phyloP scores from a whole-genome alignment of 495 filamentous ascomycete species.

The Xylaria castorea region DNA sequence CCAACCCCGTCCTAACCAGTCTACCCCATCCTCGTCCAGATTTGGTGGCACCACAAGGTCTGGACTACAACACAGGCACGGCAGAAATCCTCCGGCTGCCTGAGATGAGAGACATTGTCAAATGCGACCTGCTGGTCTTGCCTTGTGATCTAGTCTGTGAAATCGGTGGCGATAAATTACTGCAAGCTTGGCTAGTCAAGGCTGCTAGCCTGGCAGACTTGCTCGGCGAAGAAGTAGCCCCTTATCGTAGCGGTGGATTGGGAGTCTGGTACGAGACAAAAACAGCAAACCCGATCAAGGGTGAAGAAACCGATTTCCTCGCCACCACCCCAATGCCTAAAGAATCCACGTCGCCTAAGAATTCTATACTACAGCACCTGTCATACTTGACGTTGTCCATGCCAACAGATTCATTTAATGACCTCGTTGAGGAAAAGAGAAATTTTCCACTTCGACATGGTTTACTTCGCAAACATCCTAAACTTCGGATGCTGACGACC shows the following conservation, averaged over 20 bases:
- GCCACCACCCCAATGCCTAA: conserved; percentile 66
- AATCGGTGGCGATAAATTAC: conserved; percentile 76
- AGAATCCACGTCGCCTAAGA: conserved; percentile 46
- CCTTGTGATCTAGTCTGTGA: conserved; percentile 96
- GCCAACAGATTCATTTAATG: conserved; percentile 85
- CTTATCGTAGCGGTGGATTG: conserved; percentile 69
- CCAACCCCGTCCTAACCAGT: conserved; percentile 85
- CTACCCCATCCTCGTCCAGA: conserved; percentile 76
- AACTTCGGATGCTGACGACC: conserved; percentile 76
- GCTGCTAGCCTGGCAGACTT: conserved; percentile 67
- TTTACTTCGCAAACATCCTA: conserved; percentile 72
- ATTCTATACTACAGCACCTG: conserved; percentile 67
- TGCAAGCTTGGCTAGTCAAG: conserved; percentile 92
- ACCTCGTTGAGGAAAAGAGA: conserved; percentile 74
- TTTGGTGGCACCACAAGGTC: conserved; percentile 72
- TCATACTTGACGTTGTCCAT: conserved; percentile 73
- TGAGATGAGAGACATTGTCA: conserved; percentile 73
- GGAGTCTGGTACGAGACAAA: conserved; percentile 90
- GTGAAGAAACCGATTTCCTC: conserved; percentile 89
- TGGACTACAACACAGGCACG: conserved; percentile 82
- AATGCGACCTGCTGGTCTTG: conserved; percentile 84
- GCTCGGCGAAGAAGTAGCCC: conserved; percentile 47
- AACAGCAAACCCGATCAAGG: conserved; percentile 76
- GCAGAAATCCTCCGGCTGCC: conserved; percentile 86
- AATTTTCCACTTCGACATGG: conserved; percentile 73